These are phyloP conservation scores for Flammula alnicola DNA, from an alignment of 1,284 basidiomycete genomes.

Conservation along the genomic window DNA sequence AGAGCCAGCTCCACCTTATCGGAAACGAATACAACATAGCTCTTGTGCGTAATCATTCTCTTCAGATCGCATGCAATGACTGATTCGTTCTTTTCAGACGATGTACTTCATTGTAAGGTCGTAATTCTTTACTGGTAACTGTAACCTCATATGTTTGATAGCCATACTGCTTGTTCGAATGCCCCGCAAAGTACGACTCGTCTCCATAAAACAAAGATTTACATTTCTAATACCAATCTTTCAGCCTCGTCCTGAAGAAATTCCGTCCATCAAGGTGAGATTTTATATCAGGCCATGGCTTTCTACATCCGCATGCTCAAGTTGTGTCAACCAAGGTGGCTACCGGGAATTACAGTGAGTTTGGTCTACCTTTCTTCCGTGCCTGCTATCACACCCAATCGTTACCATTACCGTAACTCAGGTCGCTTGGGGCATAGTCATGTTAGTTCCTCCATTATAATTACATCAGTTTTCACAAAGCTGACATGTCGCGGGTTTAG, in stretches of 20 bases:
- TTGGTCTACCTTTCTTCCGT: background rate
- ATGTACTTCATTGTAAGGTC: slow-evolving; percentile 67
- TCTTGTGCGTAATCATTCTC: slow-evolving; percentile 44
- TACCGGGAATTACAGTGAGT: slow-evolving; percentile 51
- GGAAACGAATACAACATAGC: slow-evolving; percentile 71
- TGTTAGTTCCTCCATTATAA: slow-evolving; percentile 37
- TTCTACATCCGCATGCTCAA: background rate
- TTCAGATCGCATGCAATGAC: background rate
- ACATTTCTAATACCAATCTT: slow-evolving; percentile 10
- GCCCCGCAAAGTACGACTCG: slow-evolving; percentile 56
- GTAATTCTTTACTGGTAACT: background rate
- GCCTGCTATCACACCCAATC: background rate
- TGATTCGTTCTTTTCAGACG: slow-evolving; percentile 44
- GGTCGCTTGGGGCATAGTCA: slow-evolving; percentile 53
- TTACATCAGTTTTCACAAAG: background rate
- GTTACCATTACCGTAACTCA: slow-evolving; percentile 26
- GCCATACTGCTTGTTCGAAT: slow-evolving; percentile 68
- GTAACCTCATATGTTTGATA: slow-evolving; percentile 25
- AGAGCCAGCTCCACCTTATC: slow-evolving; percentile 54
- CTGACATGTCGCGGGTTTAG: slow-evolving; percentile 34
- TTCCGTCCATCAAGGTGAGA: slow-evolving; percentile 54
- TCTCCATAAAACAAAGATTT: slow-evolving; percentile 1
- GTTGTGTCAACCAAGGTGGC: slow-evolving; percentile 38
- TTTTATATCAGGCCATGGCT: slow-evolving; percentile 1
- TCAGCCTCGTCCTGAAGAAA: slow-evolving; percentile 52